Evolutionary conservation across 2,329 filamentous ascomycete species (phyloP).

Genomic region (Mariannaea sp.): DNA sequence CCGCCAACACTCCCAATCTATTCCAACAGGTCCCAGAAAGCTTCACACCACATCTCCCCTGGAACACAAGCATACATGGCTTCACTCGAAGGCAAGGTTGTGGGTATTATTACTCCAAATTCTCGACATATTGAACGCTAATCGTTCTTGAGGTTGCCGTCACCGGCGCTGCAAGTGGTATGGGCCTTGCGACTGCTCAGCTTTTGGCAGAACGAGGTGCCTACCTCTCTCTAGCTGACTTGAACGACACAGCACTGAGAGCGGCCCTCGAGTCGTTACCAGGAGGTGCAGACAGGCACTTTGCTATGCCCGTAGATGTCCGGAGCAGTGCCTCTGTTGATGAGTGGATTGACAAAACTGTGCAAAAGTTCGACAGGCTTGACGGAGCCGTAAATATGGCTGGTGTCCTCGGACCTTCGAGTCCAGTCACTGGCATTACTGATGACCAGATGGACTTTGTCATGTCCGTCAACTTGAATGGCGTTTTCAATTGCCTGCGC

Average conservation of each 20-base stretch:
- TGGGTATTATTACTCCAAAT: too few relatives aligned
- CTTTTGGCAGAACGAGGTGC: conserved; percentile 26
- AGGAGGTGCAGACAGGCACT: too few relatives aligned
- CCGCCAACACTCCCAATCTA: too few relatives aligned
- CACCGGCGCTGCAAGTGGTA: conserved; percentile 30
- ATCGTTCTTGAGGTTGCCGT: too few relatives aligned
- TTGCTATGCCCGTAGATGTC: conserved; percentile 23
- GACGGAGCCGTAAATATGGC: conserved; percentile 51
- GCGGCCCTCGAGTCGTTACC: too few relatives aligned
- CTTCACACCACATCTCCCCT: too few relatives aligned
- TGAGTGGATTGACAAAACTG: conserved; percentile 39
- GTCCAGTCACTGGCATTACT: conserved; percentile 41
- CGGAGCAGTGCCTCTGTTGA: conserved; percentile 22
- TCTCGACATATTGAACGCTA: too few relatives aligned
- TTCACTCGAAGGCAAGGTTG: too few relatives aligned
- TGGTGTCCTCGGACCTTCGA: conserved; percentile 23
- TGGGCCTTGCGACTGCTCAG: conserved; percentile 30
- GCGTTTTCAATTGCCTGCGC: conserved; percentile 56
- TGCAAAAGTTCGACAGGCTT: conserved; percentile 43
- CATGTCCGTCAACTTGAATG: conserved; percentile 51
- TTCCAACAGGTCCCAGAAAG: too few relatives aligned
- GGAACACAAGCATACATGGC: too few relatives aligned
- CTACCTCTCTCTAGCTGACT: conserved; percentile 52
- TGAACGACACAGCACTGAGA: too few relatives aligned
- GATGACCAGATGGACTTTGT: conserved; percentile 50